A percentile compares a stretch with the other conserved stretches of the same genome.
Evolutionary conservation across 2,329 filamentous ascomycete species (phyloP).

Genomic region (Fusarium caatingaense): DNA sequence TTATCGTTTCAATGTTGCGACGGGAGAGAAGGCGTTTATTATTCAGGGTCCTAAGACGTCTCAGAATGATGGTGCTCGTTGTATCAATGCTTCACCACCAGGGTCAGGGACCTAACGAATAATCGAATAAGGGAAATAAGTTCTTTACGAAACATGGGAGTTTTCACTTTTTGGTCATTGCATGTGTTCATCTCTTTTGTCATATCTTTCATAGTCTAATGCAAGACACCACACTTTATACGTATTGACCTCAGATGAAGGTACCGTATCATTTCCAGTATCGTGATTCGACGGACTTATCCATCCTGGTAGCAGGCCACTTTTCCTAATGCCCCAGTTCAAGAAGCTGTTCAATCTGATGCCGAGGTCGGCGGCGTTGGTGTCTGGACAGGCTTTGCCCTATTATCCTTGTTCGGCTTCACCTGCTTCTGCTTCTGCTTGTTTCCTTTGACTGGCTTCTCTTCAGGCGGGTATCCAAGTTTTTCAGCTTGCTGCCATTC

Average conservation of each 20-base stretch:
- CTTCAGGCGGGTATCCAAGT: background rate
- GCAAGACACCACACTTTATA: too few species aligned
- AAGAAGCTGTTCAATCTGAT: too few species aligned
- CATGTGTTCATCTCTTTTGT: background rate
- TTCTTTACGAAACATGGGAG: too few species aligned
- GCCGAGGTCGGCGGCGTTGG: too few species aligned
- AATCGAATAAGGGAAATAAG: background rate
- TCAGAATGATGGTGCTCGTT: constrained; percentile 17
- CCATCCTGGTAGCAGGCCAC: too few species aligned
- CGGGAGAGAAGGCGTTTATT: background rate
- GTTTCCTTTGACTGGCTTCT: background rate
- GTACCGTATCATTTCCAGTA: too few species aligned
- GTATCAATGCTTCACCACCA: constrained; percentile 20
- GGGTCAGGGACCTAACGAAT: background rate
- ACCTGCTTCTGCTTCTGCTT: background rate
- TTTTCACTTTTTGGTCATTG: background rate
- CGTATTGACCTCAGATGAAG: too few species aligned
- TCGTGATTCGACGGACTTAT: too few species aligned
- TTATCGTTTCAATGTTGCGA: constrained; percentile 11
- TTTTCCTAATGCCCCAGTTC: too few species aligned
- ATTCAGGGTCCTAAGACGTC: constrained; percentile 18
- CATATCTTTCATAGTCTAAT: background rate
- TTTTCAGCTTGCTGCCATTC: background rate
- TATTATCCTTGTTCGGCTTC: background rate
- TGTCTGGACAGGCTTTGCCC: too few species aligned